phyloP scores from a whole-genome alignment of 1,284 basidiomycete species.

The Rhodotorula sp. region DNA sequence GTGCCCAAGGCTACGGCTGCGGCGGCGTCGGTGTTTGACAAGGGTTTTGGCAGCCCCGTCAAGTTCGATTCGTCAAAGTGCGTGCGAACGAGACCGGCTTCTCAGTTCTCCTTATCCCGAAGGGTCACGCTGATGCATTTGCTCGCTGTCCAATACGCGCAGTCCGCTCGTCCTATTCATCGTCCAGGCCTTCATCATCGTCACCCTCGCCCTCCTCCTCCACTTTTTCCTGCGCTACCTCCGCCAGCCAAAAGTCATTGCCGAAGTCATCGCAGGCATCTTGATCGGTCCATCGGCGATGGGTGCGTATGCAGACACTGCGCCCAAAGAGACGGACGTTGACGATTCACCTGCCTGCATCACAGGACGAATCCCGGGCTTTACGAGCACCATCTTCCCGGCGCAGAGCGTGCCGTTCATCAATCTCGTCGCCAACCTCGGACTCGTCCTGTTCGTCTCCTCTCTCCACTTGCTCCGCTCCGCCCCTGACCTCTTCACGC shows the following conservation, averaged over 20 bases:
- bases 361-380: constrained; percentile 65
- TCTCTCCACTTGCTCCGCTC: too few species aligned
- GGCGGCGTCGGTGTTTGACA: constrained; percentile 38
- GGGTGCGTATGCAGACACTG: constrained; percentile 51
- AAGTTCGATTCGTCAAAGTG: constrained; percentile 25
- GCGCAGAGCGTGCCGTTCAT: constrained; percentile 69
- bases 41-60: constrained; percentile 20
- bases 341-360: neutral
- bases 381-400: constrained; percentile 80
- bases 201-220: constrained; percentile 50
- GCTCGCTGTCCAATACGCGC: neutral
- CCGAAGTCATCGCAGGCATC: constrained; percentile 53
- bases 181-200: constrained; percentile 48
- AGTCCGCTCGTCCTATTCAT: constrained; percentile 43
- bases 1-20: constrained; percentile 4
- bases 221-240: constrained; percentile 47
- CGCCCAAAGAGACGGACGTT: neutral
- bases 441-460: constrained; percentile 51
- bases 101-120: too few species aligned
- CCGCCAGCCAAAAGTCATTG: constrained; percentile 51
- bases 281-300: constrained; percentile 51
- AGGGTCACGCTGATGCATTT: too few species aligned
- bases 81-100: neutral
- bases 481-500: constrained; percentile 61
- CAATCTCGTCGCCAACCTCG: constrained; percentile 85